Evolutionary conservation across 73 alveolate species (phyloP).

Genomic region (Uronychia binucleata): DNA sequence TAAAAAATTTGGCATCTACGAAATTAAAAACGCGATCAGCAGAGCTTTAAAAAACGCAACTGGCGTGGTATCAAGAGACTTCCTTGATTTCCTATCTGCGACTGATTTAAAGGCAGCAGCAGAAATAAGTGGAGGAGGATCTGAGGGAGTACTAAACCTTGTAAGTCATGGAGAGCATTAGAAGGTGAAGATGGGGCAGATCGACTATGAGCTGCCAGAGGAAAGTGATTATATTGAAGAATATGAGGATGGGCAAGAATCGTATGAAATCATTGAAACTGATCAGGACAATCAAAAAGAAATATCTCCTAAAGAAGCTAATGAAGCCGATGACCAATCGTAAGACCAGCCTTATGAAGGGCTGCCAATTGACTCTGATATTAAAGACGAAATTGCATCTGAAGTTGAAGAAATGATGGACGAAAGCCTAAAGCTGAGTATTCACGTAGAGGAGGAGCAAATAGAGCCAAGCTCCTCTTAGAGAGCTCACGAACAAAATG

Average conservation of each 20-base stretch:
- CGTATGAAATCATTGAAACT: not conserved
- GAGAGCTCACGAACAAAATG: not conserved
- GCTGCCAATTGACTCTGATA: not conserved
- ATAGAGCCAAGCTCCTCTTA: not conserved
- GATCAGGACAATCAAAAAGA: not conserved
- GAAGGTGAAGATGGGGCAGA: not conserved
- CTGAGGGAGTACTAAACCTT: not conserved
- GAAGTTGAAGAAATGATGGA: not conserved
- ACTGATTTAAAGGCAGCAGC: too few species aligned
- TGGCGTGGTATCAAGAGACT: not conserved
- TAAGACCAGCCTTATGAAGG: not conserved
- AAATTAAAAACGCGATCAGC: not conserved
- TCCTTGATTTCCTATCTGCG: not conserved
- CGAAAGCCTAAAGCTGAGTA: not conserved
- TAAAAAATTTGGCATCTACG: not conserved
- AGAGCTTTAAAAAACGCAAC: not conserved
- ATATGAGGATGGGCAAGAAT: not conserved
- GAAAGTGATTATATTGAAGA: not conserved
- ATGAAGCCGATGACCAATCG: not conserved
- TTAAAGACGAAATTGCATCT: not conserved
- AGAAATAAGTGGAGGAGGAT: not conserved
- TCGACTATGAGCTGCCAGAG: not conserved
- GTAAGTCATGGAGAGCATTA: not conserved
- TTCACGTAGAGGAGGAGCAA: not conserved
- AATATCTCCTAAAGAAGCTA: not conserved